Evolutionary conservation across 1,139 yeast genomes (phyloP), one percentile per base, ranked within the genome.

Genomic region (Nematodospora anomalae): DNA sequence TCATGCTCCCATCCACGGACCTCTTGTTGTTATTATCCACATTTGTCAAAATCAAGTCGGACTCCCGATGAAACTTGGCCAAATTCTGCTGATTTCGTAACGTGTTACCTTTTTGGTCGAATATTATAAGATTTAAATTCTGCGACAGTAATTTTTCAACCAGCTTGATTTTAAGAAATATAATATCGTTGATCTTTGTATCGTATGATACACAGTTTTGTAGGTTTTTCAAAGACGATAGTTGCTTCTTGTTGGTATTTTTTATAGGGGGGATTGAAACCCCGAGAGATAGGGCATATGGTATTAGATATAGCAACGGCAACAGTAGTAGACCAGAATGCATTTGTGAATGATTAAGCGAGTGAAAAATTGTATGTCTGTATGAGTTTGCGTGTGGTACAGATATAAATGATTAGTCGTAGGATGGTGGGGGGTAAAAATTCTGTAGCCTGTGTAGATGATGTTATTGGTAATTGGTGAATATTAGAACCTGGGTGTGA

Each of bases 191-290:
- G 26, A 56, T 51, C 28, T 58, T 56, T 5, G 72, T 64, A n/a
- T 53, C 50, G 45, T 71, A 70, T 28, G 64, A 57, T n/a, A 71
- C 45, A 49, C 76, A 71, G 42, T 66, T 59, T 30, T 49, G 41
- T 28, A 67, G 52, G 44, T 65, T 55, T 23, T 50, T 35, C 15
- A 52, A 37, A 20, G 65, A 53, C 13, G 70, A 58, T 32, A 36
- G 11, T 33, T 27, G 23, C 6, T 22, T 18, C 10, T 22, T 12
- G 24, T 24, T 25, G 14, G 18, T 15, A 13, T 37, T 29, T 26
- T 37, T 33, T 13, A 28, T 24, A n/a, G 38, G 38, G 10, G 35
- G 22, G 3, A 36, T 22, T 10, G 18, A 25, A 10, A 36, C 4
- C 2, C 38, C 38, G 21, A 18, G 7, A 8, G 21, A 18, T 8